Evolutionary conservation across 108 stramenopile species (phyloP), one percentile per base, ranked within the genome.

Genomic region (Nannochloropsis gaditana): DNA sequence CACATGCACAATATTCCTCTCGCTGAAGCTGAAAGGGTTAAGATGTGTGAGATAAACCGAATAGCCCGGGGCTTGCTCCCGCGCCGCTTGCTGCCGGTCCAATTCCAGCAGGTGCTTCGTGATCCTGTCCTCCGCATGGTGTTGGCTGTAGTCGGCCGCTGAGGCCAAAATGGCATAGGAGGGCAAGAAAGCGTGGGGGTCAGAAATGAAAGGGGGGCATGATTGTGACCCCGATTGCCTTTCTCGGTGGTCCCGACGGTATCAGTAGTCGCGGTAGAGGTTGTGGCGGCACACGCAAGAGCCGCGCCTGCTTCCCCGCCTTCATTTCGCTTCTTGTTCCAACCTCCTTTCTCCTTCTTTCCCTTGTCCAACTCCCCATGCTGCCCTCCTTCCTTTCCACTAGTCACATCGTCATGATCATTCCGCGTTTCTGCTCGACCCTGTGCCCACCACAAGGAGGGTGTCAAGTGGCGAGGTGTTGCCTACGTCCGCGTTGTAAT

Each of bases 41-140:
- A 50, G 47, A 11, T 73, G 59, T 73, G 59, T 73, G 59, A 73
- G 59, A 73, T 73, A 73, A 73, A 73, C 59, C 59, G 59, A 73
- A 73, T 73, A 73, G 59, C 59, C 59, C 5, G 59, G 59, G 2
- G 5, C 2, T 2, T 73, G 3, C 59, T 73, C 59, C 59, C 59
- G 59, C 4, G 59, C 59, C 59, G 59, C 59, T 73, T 73, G 59
- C 59, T 73, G 59, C n/a, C 59, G 59, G 59, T 73, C 59, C 59
- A 73, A 73, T n/a, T 73, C 59, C 59, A 73, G 59, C 59, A 73
- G 4, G 59, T 73, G 59, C 59, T 73, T 73, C 5, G 59, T 73
- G 3, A 73, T 73, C 59, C 59, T 73, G 59, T 73, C 59, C 59
- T 73, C 59, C 5, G 59, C 59, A 73, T 73, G 59, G 59, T 73